Percentiles rank a stretch among this genome's conserved stretches.
Evolutionary conservation across 805 yeast species (phyloP).

Genomic region (Hanseniaspora nectarophila): DNA sequence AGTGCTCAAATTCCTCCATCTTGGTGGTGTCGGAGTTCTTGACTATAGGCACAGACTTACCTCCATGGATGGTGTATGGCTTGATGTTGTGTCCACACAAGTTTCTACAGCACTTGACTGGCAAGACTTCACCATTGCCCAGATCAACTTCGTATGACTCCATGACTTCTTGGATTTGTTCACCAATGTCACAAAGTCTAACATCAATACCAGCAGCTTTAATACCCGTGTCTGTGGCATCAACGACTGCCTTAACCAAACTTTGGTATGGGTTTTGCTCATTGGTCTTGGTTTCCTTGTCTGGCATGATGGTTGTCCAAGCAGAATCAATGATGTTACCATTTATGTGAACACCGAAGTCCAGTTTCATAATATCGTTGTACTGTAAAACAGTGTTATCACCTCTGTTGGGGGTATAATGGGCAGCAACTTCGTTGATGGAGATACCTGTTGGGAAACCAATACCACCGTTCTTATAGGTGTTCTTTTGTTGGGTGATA

Average conservation of each 20-base stretch:
- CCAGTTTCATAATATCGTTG: constrained; percentile 93
- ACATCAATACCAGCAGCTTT: constrained; percentile 93
- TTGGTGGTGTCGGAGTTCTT: constrained; percentile 86
- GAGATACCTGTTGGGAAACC: constrained; percentile 99
- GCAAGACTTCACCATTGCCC: constrained; percentile 63
- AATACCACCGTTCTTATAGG: constrained; percentile 54
- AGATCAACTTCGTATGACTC: constrained; percentile 89
- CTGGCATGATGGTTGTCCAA: constrained; percentile 66
- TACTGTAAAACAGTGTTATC: constrained; percentile 69
- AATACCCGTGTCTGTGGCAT: constrained; percentile 88
- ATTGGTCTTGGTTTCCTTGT: constrained; percentile 9
- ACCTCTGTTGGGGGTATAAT: constrained; percentile 92
- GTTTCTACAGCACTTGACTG: constrained; percentile 80
- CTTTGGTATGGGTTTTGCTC: constrained; percentile 64
- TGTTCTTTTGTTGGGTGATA: constrained; percentile 38
- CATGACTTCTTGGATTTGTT: constrained; percentile 92
- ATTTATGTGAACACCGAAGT: constrained; percentile 90
- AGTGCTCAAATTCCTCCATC: constrained; percentile 98
- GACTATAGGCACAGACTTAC: constrained; percentile 93
- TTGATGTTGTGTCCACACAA: constrained; percentile 89
- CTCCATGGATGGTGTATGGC: constrained; percentile 78
- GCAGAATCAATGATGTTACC: constrained; percentile 94
- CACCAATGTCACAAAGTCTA: constrained; percentile 88
- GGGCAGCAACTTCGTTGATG: constrained; percentile 90
- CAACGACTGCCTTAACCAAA: constrained; percentile 72